These are phyloP conservation scores for Acidomyces sp. DNA, from an alignment of 495 filamentous ascomycete genomes.

Conservation along the genomic window DNA sequence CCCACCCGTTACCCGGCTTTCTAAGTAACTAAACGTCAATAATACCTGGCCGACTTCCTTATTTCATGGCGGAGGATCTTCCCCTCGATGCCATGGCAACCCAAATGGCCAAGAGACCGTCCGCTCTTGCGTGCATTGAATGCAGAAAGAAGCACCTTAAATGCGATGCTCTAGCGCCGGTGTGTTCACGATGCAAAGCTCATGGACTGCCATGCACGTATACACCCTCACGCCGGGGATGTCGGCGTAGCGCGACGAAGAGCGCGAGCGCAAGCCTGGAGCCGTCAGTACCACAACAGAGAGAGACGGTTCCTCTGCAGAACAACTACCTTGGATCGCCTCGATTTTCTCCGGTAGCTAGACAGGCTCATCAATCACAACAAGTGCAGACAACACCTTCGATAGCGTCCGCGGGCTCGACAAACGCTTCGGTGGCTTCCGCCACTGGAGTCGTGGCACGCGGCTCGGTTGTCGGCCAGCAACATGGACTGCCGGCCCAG, in stretches of 20 bases:
- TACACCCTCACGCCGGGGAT: constrained; percentile 39
- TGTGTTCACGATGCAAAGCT: constrained; percentile 32
- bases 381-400: background rate
- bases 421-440: background rate
- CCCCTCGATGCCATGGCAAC: too few relatives aligned
- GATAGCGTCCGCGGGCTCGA: background rate
- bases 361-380: background rate
- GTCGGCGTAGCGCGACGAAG: constrained; percentile 27
- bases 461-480: background rate
- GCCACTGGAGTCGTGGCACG: background rate
- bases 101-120: too few relatives aligned
- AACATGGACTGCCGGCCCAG: background rate
- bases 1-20: too few relatives aligned
- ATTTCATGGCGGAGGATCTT: too few relatives aligned
- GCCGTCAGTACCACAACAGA: background rate
- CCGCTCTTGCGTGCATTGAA: constrained; percentile 3
- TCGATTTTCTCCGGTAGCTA: background rate
- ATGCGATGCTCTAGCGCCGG: constrained; percentile 39
- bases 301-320: background rate
- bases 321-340: background rate
- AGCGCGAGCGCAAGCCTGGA: background rate
- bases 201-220: constrained; percentile 36
- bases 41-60: too few relatives aligned
- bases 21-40: too few relatives aligned
- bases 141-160: constrained; percentile 18